A percentile compares a stretch with the other conserved stretches of the same genome.
phyloP scores from a whole-genome alignment of 768 basidiomycete genomes.

The Rhodosporidiobolus odoratus region DNA sequence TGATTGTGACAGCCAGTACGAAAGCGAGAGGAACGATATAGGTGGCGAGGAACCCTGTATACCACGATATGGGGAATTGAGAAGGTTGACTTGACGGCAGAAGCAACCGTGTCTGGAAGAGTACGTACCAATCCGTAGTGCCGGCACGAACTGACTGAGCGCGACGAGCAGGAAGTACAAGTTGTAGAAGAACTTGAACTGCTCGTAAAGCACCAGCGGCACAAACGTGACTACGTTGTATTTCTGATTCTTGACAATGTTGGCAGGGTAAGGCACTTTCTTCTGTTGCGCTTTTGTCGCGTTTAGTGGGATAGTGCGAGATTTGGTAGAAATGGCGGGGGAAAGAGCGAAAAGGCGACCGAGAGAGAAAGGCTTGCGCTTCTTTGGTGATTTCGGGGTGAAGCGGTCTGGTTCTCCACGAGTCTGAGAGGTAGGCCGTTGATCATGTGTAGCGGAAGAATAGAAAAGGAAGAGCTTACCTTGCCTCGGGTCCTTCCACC shows the following conservation, averaged over 20 bases:
- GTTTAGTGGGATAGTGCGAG: conserved; percentile 38
- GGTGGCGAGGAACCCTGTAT: conserved; percentile 81
- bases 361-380: not conserved
- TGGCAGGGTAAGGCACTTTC: conserved; percentile 56
- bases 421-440: not conserved
- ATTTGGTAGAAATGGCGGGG: conserved; percentile 3
- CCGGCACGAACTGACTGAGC: conserved; percentile 89
- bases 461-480: conserved; percentile 11
- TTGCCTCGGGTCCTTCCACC: not conserved
- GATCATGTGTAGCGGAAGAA: not conserved
- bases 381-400: not conserved
- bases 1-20: conserved; percentile 90
- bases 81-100: not conserved
- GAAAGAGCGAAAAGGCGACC: conserved; percentile 7
- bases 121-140: conserved; percentile 81
- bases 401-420: not conserved
- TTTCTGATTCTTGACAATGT: conserved; percentile 94
- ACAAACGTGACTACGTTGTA: conserved; percentile 96
- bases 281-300: conserved; percentile 2
- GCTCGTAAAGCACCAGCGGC: conserved; percentile 94
- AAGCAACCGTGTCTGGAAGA: too few relatives aligned
- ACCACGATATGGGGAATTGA: not conserved
- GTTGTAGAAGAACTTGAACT: conserved; percentile 99
- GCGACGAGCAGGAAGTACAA: conserved; percentile 96
- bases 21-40: conserved; percentile 96